Base-by-base conservation (phyloP, 805 yeast genomes). In the Myxozyma sirexii region DNA sequence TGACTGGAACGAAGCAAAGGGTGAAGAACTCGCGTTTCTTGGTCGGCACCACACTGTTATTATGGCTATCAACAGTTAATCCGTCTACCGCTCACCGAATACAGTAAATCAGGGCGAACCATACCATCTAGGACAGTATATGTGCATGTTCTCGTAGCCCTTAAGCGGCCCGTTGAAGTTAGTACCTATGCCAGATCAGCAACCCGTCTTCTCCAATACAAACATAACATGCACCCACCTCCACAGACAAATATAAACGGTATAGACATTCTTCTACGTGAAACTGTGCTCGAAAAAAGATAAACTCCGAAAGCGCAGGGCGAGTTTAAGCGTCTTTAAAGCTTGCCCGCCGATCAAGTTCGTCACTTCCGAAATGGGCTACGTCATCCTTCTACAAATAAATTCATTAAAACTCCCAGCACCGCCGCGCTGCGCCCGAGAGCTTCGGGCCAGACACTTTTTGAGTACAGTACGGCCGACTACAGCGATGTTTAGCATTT, bases 11-110 rank as follows among this genome's bases (percentile, higher is more conserved):
- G 41, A 67, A 71, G 48, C 74, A 71, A 35, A 71, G 50, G 2
- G 74, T 71, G 60, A 71, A 69, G 59, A 71, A 71, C 54, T 68
- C 70, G 12, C 73, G 65, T 45, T 65, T 63, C 56, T 70, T 70
- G 12, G 49, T 27, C 17, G 61, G 58, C 21, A 59, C 27, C 31
- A 62, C 65, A 26, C 49, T 35, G 4, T 5, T 48, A 33, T 57
- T 60, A 19, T 60, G 64, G 29, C 39, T 46, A 8, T 24, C 33
- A 2, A n/a, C 43, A 24, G 6, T 26, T 37, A 17, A 50, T 29
- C 38, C 49, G 6, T 29, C 4, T 19, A 24, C 37, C 17, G 29
- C 19, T 24, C 23, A 17, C n/a, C 27, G 19, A n/a, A 10, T 37
- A 7, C 41, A n/a, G 19, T 4, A 27, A 44, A 33, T 26, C 31